A percentile compares a stretch with the other conserved stretches of the same genome.
Conservation (phyloP, 176 grass and related monocot genomes). For the Musa itinerans region DNA sequence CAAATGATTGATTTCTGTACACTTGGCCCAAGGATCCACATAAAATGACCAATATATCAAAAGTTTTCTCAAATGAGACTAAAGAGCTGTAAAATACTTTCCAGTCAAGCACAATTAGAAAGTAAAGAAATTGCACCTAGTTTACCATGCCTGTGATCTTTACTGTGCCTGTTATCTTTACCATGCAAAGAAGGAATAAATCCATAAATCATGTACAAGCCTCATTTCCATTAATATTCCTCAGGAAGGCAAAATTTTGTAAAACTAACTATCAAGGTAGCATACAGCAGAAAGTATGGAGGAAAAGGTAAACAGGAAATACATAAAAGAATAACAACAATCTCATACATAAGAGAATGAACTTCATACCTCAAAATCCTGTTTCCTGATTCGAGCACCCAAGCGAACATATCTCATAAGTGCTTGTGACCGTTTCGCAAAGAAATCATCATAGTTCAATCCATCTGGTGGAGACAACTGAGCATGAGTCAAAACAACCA, state of each 20-base stretch:
- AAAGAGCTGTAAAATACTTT: too few relatives aligned
- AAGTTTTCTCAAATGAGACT: too few relatives aligned
- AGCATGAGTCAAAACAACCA: constrained; percentile 24
- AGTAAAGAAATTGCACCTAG: too few relatives aligned
- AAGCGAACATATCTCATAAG: constrained; percentile 19
- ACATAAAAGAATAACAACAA: background rate
- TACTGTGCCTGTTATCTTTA: too few relatives aligned
- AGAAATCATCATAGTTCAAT: constrained; percentile 22
- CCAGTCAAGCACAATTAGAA: too few relatives aligned
- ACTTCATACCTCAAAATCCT: constrained; percentile 9
- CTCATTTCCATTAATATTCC: background rate
- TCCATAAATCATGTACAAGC: too few relatives aligned
- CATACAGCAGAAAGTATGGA: background rate
- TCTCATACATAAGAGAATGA: background rate
- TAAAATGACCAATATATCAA: too few relatives aligned
- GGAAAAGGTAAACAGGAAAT: background rate
- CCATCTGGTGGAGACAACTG: constrained; percentile 26
- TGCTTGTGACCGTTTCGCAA: constrained; percentile 15
- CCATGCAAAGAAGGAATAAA: too few relatives aligned
- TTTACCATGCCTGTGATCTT: too few relatives aligned
- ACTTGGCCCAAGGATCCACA: too few relatives aligned
- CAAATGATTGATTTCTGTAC: too few relatives aligned
- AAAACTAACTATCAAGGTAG: background rate
- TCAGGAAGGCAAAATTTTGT: background rate
- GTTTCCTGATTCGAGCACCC: constrained; percentile 12